Evolutionary conservation across 495 filamentous ascomycete genomes (phyloP).

Genomic region (Xylaria venustula): DNA sequence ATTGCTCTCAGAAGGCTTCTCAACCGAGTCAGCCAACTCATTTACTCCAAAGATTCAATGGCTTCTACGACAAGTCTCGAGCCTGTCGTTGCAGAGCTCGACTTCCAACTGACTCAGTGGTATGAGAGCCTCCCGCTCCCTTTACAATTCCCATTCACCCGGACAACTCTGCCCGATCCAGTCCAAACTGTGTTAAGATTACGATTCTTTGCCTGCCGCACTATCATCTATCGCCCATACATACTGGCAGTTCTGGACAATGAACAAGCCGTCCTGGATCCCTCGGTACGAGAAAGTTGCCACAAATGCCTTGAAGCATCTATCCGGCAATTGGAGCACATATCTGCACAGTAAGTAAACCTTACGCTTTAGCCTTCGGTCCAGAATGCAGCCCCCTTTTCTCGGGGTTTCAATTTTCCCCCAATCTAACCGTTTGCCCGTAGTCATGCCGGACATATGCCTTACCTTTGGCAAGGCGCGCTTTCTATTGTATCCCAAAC

Average conservation of each 20-base stretch:
- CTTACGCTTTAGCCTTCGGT: not conserved
- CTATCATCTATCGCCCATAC: slow-evolving; percentile 82
- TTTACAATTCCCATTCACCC: slow-evolving; percentile 71
- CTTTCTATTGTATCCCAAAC: slow-evolving; percentile 79
- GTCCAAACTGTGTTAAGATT: slow-evolving; percentile 76
- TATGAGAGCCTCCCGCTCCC: slow-evolving; percentile 72
- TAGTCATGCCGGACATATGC: slow-evolving; percentile 78
- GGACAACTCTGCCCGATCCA: slow-evolving; percentile 62
- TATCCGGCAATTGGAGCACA: slow-evolving; percentile 74
- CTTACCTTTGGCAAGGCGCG: slow-evolving; percentile 84
- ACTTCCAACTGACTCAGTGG: slow-evolving; percentile 82
- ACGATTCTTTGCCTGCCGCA: slow-evolving; percentile 79
- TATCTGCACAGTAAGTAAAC: slow-evolving; percentile 67
- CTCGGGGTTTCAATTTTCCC: slow-evolving; percentile 21
- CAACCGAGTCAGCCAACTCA: slow-evolving; percentile 76
- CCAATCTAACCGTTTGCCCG: slow-evolving; percentile 46
- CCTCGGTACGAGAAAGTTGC: slow-evolving; percentile 70
- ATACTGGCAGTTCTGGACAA: slow-evolving; percentile 78
- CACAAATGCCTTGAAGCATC: slow-evolving; percentile 80
- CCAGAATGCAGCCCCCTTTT: not conserved
- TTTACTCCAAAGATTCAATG: slow-evolving; percentile 72
- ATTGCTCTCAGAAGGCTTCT: slow-evolving; percentile 74
- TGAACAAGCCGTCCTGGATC: slow-evolving; percentile 67
- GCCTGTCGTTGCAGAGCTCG: slow-evolving; percentile 73
- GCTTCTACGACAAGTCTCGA: slow-evolving; percentile 68